phyloP scores from a whole-genome alignment of 257 asterid genomes.

The Nicotiana obtusifolia region DNA sequence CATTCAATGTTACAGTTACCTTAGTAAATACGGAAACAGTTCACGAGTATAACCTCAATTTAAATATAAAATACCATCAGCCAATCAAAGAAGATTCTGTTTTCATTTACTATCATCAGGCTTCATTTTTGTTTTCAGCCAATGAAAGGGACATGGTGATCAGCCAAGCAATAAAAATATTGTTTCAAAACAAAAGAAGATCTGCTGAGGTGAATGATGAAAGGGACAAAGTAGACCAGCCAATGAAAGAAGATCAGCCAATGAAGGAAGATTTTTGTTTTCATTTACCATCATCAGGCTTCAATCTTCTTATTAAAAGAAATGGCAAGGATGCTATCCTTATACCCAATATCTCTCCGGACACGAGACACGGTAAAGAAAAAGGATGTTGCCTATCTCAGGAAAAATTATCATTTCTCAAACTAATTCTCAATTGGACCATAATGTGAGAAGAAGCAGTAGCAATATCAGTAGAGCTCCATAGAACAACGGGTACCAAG shows the following conservation, averaged over 20 bases:
- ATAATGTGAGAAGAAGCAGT: not conserved
- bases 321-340: not conserved
- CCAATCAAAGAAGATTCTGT: not conserved
- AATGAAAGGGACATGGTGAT: not conserved
- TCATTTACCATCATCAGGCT: not conserved
- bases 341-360: not conserved
- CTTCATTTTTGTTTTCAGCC: not conserved
- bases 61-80: not conserved
- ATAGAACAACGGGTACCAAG: not conserved
- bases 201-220: not conserved
- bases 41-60: not conserved
- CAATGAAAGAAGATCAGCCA: not conserved
- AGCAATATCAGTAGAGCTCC: constrained; percentile 5
- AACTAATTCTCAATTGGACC: not conserved
- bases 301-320: not conserved
- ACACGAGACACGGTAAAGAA: not conserved
- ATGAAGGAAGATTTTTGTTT: not conserved
- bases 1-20: not conserved
- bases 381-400: not conserved
- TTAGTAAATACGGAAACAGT: not conserved
- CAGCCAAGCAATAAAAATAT: not conserved
- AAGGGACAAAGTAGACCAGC: not conserved
- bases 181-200: not conserved
- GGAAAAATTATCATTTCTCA: not conserved
- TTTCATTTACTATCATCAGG: not conserved